Conservation (phyloP, 2,329 filamentous ascomycete genomes). For the Oidium heveae region DNA sequence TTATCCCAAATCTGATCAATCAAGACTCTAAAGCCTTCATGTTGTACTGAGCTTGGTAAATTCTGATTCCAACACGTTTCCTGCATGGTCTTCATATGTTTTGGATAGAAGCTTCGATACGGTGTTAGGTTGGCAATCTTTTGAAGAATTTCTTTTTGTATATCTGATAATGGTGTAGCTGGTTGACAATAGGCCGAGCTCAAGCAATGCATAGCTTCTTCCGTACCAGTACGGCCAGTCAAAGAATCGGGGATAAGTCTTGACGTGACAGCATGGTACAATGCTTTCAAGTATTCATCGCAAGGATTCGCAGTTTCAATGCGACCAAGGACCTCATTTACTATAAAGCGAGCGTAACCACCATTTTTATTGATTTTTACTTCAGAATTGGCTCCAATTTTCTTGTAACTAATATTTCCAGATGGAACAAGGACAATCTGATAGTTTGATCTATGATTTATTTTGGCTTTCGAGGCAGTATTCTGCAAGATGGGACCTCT, state of each 20-base stretch:
- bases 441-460: not conserved
- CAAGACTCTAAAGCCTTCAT: constrained; percentile 11
- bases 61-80: constrained; percentile 17
- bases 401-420: constrained; percentile 15
- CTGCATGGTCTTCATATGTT: constrained; percentile 18
- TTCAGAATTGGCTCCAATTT: constrained; percentile 18
- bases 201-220: constrained; percentile 29
- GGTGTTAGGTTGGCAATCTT: constrained; percentile 12
- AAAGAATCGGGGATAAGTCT: constrained; percentile 26
- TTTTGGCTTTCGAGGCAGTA: no score
- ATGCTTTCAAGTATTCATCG: constrained; percentile 3
- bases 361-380: constrained; percentile 16
- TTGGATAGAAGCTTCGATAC: constrained; percentile 19
- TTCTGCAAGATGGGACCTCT: constrained; percentile 14
- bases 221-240: constrained; percentile 31
- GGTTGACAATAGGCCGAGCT: constrained; percentile 20
- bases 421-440: constrained; percentile 26
- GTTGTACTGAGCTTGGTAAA: constrained; percentile 18
- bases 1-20: constrained; percentile 4
- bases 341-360: constrained; percentile 22
- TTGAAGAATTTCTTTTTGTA: not conserved
- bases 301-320: constrained; percentile 20
- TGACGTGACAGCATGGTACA: constrained; percentile 3
- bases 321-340: constrained; percentile 27
- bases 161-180: constrained; percentile 5